Percentiles rank a stretch among this genome's conserved stretches.
These are phyloP conservation scores for Candida ipomoeae DNA, from an alignment of 805 yeast species.

Conservation along the genomic window DNA sequence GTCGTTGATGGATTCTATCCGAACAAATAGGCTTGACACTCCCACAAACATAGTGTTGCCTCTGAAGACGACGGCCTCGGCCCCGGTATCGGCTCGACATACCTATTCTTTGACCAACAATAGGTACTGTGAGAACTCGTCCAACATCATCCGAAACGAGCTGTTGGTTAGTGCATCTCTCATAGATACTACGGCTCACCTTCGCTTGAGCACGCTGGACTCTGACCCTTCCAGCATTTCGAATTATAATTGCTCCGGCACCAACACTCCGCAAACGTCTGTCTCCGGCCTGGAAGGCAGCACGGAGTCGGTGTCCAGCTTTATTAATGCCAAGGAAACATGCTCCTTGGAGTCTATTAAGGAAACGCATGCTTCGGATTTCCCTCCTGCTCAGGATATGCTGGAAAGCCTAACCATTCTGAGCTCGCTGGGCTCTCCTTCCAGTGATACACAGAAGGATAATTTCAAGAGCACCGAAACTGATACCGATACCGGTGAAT, in stretches of 20 bases:
- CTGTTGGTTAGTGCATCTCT: constrained; percentile 5
- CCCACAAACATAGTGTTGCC: constrained; percentile 22
- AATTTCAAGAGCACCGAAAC: background rate
- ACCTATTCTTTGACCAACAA: constrained; percentile 16
- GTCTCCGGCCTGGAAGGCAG: constrained; percentile 17
- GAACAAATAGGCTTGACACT: constrained; percentile 23
- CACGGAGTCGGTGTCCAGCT: constrained; percentile 9
- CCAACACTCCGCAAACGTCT: constrained; percentile 33
- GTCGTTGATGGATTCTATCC: constrained; percentile 21
- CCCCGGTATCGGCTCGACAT: constrained; percentile 3
- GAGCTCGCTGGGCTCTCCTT: background rate
- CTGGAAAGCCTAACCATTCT: background rate
- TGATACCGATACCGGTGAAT: background rate
- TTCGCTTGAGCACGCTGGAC: constrained; percentile 9
- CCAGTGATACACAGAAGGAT: background rate
- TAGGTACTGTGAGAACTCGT: constrained; percentile 14
- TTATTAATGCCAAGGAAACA: constrained; percentile 6
- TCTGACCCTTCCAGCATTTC: constrained; percentile 23
- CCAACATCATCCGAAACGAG: constrained; percentile 17
- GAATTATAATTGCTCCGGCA: constrained; percentile 21
- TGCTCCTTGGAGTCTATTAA: constrained; percentile 12
- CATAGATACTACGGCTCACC: background rate
- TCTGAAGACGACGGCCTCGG: background rate
- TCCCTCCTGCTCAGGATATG: background rate
- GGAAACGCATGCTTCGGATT: constrained; percentile 4